phyloP scores from a whole-genome alignment of 2,329 filamentous ascomycete species.

The Verticillium tricorpus region DNA sequence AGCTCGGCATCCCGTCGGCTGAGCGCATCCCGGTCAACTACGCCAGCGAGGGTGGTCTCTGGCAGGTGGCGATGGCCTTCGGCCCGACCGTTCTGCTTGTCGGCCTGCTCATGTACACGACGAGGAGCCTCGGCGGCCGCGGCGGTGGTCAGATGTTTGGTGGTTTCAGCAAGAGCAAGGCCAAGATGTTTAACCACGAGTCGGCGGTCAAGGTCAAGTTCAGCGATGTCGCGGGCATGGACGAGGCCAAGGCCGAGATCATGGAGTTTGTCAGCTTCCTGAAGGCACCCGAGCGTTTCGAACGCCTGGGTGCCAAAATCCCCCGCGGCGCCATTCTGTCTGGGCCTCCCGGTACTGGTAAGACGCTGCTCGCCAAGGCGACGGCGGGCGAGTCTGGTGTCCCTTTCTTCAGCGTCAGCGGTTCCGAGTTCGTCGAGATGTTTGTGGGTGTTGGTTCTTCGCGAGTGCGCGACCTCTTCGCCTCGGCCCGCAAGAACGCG shows the following conservation, averaged over 20 bases:
- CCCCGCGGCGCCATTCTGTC: constrained; percentile 94
- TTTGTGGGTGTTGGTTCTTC: constrained; percentile 98
- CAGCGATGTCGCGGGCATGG: constrained; percentile 92
- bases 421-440: constrained; percentile 99
- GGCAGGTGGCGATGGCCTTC: constrained; percentile 70
- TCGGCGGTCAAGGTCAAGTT: constrained; percentile 96
- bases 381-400: constrained; percentile 96
- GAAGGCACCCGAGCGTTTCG: constrained; percentile 87
- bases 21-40: constrained; percentile 94
- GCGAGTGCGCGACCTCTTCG: constrained; percentile 89
- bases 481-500: constrained; percentile 89
- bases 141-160: constrained; percentile 82
- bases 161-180: constrained; percentile 90
- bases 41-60: constrained; percentile 68
- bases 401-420: constrained; percentile 96
- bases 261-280: constrained; percentile 99
- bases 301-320: constrained; percentile 94
- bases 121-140: constrained; percentile 67
- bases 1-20: constrained; percentile 78
- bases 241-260: constrained; percentile 96
- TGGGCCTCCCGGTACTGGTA: constrained; percentile 97
- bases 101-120: constrained; percentile 75
- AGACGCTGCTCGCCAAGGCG: constrained; percentile 93
- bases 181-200: constrained; percentile 97
- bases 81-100: constrained; percentile 85